Conservation (phyloP, 495 filamentous ascomycete genomes). For the Rhypophila decipiens region DNA sequence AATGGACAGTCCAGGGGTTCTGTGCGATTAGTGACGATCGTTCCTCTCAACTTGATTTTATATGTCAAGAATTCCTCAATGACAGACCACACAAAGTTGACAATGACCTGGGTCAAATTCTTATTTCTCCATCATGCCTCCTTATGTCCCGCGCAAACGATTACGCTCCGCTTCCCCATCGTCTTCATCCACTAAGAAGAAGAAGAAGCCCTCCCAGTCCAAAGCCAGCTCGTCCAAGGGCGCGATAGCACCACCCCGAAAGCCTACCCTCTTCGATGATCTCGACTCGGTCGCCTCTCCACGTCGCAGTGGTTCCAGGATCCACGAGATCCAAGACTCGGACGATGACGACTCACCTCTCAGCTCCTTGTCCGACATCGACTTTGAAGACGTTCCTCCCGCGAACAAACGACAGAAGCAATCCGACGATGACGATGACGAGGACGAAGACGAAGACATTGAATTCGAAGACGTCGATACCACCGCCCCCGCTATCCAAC, state of each 20-base stretch:
- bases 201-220: not conserved
- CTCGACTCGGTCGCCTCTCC: slow-evolving; percentile 51
- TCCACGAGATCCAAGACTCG: slow-evolving; percentile 45
- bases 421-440: slow-evolving; percentile 26
- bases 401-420: slow-evolving; percentile 18
- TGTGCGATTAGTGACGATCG: not conserved
- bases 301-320: slow-evolving; percentile 41
- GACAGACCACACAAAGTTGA: no score
- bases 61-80: not conserved
- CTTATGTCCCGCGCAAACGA: slow-evolving; percentile 41
- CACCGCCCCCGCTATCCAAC: slow-evolving; percentile 23
- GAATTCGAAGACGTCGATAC: slow-evolving; percentile 79
- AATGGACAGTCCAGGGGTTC: no score
- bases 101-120: no score
- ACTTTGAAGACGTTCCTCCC: slow-evolving; percentile 62
- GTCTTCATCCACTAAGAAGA: slow-evolving; percentile 7
- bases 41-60: not conserved
- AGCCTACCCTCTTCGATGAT: slow-evolving; percentile 59
- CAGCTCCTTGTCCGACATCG: slow-evolving; percentile 60
- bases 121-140: slow-evolving; percentile 32
- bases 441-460: slow-evolving; percentile 63
- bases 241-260: slow-evolving; percentile 32
- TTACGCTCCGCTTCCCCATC: slow-evolving; percentile 27
- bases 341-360: slow-evolving; percentile 47
- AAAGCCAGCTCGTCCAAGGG: slow-evolving; percentile 9